Evolutionary conservation across 371 early-diverging fungal genomes (phyloP), one percentile per base, ranked within the genome.

Genomic region (Paraphysoderma sedebokerense): DNA sequence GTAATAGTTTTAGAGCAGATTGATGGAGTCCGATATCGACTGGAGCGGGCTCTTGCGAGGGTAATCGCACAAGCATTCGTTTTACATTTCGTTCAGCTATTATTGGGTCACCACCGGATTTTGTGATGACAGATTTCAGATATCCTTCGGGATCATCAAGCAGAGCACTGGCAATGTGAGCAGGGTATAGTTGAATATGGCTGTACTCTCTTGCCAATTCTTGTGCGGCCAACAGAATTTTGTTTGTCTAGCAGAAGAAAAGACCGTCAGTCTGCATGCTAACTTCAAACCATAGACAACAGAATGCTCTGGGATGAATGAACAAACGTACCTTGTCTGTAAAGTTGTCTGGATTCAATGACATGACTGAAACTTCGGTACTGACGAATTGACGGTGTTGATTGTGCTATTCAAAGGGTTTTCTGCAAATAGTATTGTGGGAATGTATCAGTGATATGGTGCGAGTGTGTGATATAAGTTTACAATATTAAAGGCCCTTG

Each of bases 1-100:
- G 56, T 26, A 92, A 62, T 13, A 85, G 42, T 46, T 79, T 82
- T 44, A 57, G 51, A 1, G 79, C 60, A 31, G 72, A 66, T 11
- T 79, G 66, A 27, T 74, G 61, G 33, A 87, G 67, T 0, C 74
- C 66, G 13, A 87, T 53, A 24, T 82, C 73, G 0, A 69, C 58
- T 0, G 92, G 93, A 6, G 93, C 72, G 0, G 96, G 95, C 29
- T 74, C 72, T 62, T 96, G 95, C 0, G 82, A 59, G 0, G 92
- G 89, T 7, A 81, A 58, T n/a, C 78, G 74, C 34, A 85, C 76
- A 44, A 93, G 59, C 2, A 71, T 57, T 31, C 77, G 77, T 60
- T 81, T 84, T 57, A 85, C 65, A 13, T 67, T 72, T 27, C 93
- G 77, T 54, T 89, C 92, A 17, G 81, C 73, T 3, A 61, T 53